These are phyloP conservation scores for Eugenia klotzschiana DNA, from an alignment of 441 rosid genomes.

Conservation along the genomic window DNA sequence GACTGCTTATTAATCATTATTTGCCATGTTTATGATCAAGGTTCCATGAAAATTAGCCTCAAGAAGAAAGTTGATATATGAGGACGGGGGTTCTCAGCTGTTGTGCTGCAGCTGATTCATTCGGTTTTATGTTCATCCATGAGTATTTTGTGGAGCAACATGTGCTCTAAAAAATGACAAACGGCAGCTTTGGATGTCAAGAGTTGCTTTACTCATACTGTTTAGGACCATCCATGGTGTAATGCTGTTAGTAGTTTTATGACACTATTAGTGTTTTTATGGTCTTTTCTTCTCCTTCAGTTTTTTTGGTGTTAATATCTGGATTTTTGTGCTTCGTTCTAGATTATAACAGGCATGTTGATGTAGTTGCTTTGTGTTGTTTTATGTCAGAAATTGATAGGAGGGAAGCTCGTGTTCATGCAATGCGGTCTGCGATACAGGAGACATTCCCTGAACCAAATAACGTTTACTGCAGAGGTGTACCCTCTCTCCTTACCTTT, in stretches of 20 bases:
- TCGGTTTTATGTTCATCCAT: background rate
- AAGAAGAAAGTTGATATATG: background rate
- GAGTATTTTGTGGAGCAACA: background rate
- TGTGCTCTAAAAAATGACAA: background rate
- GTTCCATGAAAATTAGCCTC: background rate
- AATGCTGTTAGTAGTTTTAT: background rate
- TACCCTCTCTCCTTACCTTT: background rate
- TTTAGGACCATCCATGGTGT: background rate
- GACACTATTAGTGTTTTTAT: background rate
- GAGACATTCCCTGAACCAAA: constrained; percentile 98
- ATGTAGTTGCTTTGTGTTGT: constrained; percentile 7
- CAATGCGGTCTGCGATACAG: constrained; percentile 71
- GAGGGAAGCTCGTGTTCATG: constrained; percentile 68
- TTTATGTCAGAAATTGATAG: constrained; percentile 64
- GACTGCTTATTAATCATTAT: background rate
- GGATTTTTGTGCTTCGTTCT: background rate
- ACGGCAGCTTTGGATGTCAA: background rate
- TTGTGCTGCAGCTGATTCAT: background rate
- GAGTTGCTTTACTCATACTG: background rate
- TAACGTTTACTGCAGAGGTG: constrained; percentile 78
- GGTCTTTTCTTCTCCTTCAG: background rate
- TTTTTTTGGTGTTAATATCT: background rate
- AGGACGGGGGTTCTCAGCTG: background rate
- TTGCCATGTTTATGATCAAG: background rate
- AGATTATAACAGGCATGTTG: background rate